Base-by-base conservation (phyloP, 2,329 filamentous ascomycete species). In the Penicillium sp. region DNA sequence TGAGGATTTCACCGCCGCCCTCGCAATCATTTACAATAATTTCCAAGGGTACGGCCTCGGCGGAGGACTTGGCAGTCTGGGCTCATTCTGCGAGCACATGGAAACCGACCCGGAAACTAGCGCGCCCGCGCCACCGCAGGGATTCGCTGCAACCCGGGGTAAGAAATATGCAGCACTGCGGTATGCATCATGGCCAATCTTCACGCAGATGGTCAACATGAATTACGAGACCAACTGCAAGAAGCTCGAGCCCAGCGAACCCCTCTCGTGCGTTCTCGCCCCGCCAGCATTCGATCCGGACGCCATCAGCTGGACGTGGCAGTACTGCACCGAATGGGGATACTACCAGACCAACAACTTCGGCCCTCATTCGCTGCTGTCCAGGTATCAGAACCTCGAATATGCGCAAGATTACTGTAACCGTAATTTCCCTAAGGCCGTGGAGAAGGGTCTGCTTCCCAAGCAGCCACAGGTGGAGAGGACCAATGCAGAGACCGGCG, bases 261-360 rank as follows among this genome's bases (percentile, higher is more conserved):
- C 65, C 1, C 45, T 60, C 0, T 57, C 66, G 2, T 78, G 76
- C 54, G 57, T 72, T 27, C 55, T 78, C 27, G 63, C 71, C 28
- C 54, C 62, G 14, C 53, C 52, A 4, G 62, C 68, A 36, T 57
- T 58, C 2, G 67, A 73, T 6, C 67, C 75, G 0, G 55, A 66
- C 7, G 56, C 50, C 1, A 75, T 78, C 52, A 62, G 64, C 41
- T 79, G 75, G 75, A 72, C 65, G 0, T 79, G 76, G 75, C 76
- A 80, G 56, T 76, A 74, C 58, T 80, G 78, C 61, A 76, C 72
- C 2, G 70, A 80, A 58, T 79, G 73, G 72, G 78, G 77, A 9
- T 79, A 68, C 61, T 76, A 73, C 58, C 75, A 77, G 58, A 68
- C 68, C 43, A 71, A 74, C 29, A 80, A 80, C 55, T 60, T 73